Evolutionary conservation across 2,329 filamentous ascomycete species (phyloP).

Genomic region (Neurospora sp.): DNA sequence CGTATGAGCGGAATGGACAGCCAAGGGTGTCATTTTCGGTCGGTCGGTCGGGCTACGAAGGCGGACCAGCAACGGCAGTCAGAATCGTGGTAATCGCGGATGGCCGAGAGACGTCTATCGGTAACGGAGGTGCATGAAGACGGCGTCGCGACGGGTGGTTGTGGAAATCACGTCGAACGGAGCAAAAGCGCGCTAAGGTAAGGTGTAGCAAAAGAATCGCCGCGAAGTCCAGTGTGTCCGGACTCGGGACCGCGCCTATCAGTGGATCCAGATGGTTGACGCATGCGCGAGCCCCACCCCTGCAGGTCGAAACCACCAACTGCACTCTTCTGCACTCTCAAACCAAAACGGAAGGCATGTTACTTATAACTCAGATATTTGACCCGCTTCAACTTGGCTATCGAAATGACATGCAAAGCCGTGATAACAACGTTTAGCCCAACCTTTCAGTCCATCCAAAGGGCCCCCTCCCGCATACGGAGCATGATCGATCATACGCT

Average conservation of each 20-base stretch:
- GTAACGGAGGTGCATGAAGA: not conserved
- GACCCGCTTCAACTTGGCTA: not conserved
- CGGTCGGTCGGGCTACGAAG: not conserved
- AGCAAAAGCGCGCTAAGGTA: not conserved
- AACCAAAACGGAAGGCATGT: not conserved
- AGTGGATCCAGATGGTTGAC: not conserved
- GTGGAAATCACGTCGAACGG: not conserved
- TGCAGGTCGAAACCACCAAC: not conserved
- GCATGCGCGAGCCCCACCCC: not conserved
- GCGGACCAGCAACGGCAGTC: not conserved
- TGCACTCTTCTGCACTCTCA: not conserved
- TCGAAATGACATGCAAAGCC: not conserved
- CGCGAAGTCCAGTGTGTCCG: not conserved
- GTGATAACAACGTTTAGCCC: not conserved
- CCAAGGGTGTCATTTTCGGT: slow-evolving; percentile 3
- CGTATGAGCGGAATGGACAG: not conserved
- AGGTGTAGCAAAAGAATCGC: not conserved
- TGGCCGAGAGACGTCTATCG: not conserved
- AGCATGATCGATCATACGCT: not conserved
- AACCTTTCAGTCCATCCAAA: not conserved
- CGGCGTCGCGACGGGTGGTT: not conserved
- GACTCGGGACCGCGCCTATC: not conserved
- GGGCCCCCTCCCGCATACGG: not conserved
- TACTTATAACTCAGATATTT: not conserved
- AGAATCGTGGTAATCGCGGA: not conserved